Conservation (phyloP, 441 rosid genomes). For the Pelargonium fulgidum region DNA sequence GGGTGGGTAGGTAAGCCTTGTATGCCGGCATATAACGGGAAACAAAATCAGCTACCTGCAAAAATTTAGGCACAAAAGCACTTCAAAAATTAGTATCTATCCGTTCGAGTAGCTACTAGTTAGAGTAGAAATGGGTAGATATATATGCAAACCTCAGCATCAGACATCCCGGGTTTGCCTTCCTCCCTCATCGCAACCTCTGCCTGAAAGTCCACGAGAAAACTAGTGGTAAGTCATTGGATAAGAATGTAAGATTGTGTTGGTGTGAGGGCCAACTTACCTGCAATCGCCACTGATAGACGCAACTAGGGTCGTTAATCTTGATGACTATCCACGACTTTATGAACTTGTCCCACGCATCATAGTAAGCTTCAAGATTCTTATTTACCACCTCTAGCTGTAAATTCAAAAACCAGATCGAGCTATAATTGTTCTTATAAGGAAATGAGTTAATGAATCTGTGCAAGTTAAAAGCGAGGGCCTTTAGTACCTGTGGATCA, state of each 20-base stretch:
- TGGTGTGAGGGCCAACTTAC: slow-evolving; percentile 27
- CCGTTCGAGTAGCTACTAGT: too few species aligned
- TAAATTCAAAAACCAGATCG: slow-evolving; percentile 10
- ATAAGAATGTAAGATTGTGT: too few species aligned
- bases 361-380: slow-evolving; percentile 80
- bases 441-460: not conserved
- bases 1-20: slow-evolving; percentile 75
- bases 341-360: slow-evolving; percentile 85
- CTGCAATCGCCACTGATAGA: slow-evolving; percentile 88
- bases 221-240: too few species aligned
- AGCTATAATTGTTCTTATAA: not conserved
- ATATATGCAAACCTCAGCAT: not conserved
- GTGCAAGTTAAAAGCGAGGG: not conserved
- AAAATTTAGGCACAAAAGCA: not conserved
- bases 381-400: slow-evolving; percentile 75
- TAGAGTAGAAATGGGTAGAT: too few species aligned
- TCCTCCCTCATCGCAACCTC: slow-evolving; percentile 8
- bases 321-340: slow-evolving; percentile 79
- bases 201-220: not conserved
- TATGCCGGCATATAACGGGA: slow-evolving; percentile 85
- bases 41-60: slow-evolving; percentile 81
- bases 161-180: slow-evolving; percentile 3
- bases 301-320: slow-evolving; percentile 82
- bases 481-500: slow-evolving; percentile 68
- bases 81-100: not conserved